Base-by-base conservation (phyloP, 139 green algal species). In the Volvox reticuliferus region DNA sequence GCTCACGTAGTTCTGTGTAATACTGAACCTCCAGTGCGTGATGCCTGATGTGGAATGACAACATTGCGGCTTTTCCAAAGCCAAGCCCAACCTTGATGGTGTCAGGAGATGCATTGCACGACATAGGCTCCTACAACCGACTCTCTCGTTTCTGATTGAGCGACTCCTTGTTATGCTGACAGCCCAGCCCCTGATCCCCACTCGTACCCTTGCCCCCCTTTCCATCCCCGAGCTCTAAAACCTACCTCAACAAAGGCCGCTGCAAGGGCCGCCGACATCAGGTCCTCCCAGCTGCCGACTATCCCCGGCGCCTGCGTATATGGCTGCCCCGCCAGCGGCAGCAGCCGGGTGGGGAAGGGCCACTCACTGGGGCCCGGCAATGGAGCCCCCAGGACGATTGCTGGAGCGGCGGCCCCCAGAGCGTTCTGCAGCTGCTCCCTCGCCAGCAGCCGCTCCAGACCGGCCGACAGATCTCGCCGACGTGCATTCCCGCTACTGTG, bases 351-450 rank as follows among this genome's bases (percentile, higher is more conserved):
- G 37, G 36, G 78, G 78, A 84, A 33, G 21, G 37, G 78, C 78
- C 36, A 32, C 18, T 33, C 37, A 17, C 22, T 26, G 1, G 37
- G 21, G 12, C 37, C 20, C 14, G 78, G 78, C 78, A 67, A 9
- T 26, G 36, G 20, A 9, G 28, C 36, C 20, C 78, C 37, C 9
- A 84, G 22, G 20, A 84, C 32, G 36, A 65, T 84, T 3, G 36
- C 37, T 2, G 78, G 78, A 12, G 37, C 36, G 18, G 36, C 30
- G 16, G 14, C 17, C 9, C 21, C 78, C 14, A 84, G 78, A 3
- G 78, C 78, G 78, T 44, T 84, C 32, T 88, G 82, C 32, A 88
- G 63, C 81, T 76, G 81, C 55, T 61, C n/a, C 28, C 32, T 30
- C 13, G n/a, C 44, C 55, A 61, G 61, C 2, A 87, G 61, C 55